Conservation (phyloP, 2,329 filamentous ascomycete species). For the Leptographium procerum region DNA sequence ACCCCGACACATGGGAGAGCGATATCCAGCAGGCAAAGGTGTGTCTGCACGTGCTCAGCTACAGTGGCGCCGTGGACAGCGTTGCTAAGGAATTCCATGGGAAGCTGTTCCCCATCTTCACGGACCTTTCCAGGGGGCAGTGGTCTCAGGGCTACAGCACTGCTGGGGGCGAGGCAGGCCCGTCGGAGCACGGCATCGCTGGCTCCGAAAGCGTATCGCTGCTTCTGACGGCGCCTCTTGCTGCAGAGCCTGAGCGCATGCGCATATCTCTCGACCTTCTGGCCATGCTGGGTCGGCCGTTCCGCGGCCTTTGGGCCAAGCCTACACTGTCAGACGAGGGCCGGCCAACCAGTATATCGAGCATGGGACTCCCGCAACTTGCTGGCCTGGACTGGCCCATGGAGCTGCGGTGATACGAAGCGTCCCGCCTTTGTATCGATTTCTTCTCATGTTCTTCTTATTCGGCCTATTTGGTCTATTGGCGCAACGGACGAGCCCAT, state of each 20-base stretch:
- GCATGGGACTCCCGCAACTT: background rate
- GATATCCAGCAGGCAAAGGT: constrained; percentile 17
- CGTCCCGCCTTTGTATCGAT: no score
- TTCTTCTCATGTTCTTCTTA: no score
- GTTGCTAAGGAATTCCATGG: constrained; percentile 7
- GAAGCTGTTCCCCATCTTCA: constrained; percentile 4
- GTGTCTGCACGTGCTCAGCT: constrained; percentile 14
- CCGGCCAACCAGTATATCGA: background rate
- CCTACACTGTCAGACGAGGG: background rate
- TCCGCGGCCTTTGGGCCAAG: constrained; percentile 1
- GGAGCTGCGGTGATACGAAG: background rate
- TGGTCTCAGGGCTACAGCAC: background rate
- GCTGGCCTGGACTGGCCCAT: background rate
- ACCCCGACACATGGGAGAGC: constrained; percentile 13
- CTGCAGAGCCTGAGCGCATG: background rate
- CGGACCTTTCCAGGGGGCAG: background rate
- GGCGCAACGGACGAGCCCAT: no score
- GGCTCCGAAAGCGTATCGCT: constrained; percentile 1
- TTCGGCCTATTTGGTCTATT: no score
- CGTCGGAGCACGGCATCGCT: background rate
- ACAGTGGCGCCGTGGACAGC: constrained; percentile 5
- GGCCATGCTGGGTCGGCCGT: constrained; percentile 10
- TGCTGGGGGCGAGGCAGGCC: background rate
- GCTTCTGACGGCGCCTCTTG: constrained; percentile 7
- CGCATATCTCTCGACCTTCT: constrained; percentile 8